Conservation (phyloP, 352 stramenopile genomes). For the Halophytophthora polymorphica region DNA sequence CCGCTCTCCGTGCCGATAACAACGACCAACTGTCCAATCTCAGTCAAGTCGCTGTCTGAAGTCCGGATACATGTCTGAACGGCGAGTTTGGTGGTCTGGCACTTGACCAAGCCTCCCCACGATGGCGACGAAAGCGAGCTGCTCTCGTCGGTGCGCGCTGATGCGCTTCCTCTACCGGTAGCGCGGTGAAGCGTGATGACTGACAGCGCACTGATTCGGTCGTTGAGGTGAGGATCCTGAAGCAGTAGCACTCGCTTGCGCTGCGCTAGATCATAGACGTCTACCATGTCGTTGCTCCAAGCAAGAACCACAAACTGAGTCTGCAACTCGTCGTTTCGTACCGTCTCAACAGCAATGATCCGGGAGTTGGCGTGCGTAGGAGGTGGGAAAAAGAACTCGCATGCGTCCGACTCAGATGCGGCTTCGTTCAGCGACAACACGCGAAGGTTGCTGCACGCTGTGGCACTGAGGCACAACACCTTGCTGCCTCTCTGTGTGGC, state of each 20-base stretch:
- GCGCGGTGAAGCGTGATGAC: constrained; percentile 12
- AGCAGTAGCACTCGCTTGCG: constrained; percentile 32
- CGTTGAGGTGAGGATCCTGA: constrained; percentile 40
- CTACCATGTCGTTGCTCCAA: constrained; percentile 50
- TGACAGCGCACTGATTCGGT: constrained; percentile 34
- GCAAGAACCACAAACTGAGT: constrained; percentile 34
- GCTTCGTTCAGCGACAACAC: constrained; percentile 11
- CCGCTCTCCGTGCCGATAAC: constrained; percentile 37
- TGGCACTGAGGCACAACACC: constrained; percentile 24
- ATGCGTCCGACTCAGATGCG: neutral
- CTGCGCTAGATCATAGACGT: constrained; percentile 28
- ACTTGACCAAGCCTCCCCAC: constrained; percentile 3
- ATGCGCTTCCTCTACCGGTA: neutral
- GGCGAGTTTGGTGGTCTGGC: neutral
- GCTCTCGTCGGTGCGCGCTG: neutral
- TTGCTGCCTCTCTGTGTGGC: constrained; percentile 1
- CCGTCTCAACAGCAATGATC: constrained; percentile 20
- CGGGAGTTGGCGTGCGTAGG: constrained; percentile 1
- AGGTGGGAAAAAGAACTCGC: constrained; percentile 16
- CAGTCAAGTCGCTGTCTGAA: neutral
- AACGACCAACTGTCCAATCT: constrained; percentile 12
- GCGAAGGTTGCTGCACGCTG: constrained; percentile 17
- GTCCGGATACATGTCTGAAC: neutral
- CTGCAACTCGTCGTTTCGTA: constrained; percentile 6
- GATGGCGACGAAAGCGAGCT: constrained; percentile 9